These are phyloP conservation scores for Spathaspora arborariae DNA, from an alignment of 805 yeast genomes.

Conservation along the genomic window DNA sequence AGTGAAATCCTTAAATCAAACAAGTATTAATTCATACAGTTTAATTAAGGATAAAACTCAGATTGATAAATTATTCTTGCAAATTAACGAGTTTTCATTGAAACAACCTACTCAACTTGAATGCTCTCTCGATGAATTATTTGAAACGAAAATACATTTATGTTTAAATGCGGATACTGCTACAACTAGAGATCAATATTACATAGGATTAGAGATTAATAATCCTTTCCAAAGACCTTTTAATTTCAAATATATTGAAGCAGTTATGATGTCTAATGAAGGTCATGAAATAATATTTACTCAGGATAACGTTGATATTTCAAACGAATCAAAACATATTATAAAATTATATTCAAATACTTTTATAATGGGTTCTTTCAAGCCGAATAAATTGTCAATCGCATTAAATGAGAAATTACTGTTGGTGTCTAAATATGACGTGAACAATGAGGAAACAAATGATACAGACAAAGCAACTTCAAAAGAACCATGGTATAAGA, in stretches of 20 bases:
- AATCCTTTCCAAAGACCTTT: constrained; percentile 26
- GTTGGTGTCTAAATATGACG: constrained; percentile 4
- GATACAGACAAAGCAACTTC: neutral
- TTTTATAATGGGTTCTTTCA: constrained; percentile 11
- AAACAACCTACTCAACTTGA: constrained; percentile 11
- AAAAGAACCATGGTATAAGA: neutral
- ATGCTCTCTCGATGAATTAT: constrained; percentile 29
- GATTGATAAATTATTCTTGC: constrained; percentile 7
- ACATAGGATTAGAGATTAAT: constrained; percentile 27
- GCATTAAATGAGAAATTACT: constrained; percentile 6
- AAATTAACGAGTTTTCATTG: constrained; percentile 19
- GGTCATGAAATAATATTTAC: constrained; percentile 3
- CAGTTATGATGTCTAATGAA: constrained; percentile 15
- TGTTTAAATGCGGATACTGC: constrained; percentile 28
- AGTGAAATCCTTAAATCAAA: constrained; percentile 8
- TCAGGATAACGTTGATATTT: constrained; percentile 5
- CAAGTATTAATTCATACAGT: constrained; percentile 10
- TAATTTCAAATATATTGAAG: constrained; percentile 16
- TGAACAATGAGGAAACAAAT: neutral
- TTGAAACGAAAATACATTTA: constrained; percentile 32
- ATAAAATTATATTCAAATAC: constrained; percentile 9
- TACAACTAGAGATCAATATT: constrained; percentile 29
- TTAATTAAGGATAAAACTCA: constrained; percentile 13
- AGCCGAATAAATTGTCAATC: constrained; percentile 4
- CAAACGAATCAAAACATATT: neutral